Evolutionary conservation across 2,329 filamentous ascomycete species (phyloP).

Genomic region (Fusarium sp.): DNA sequence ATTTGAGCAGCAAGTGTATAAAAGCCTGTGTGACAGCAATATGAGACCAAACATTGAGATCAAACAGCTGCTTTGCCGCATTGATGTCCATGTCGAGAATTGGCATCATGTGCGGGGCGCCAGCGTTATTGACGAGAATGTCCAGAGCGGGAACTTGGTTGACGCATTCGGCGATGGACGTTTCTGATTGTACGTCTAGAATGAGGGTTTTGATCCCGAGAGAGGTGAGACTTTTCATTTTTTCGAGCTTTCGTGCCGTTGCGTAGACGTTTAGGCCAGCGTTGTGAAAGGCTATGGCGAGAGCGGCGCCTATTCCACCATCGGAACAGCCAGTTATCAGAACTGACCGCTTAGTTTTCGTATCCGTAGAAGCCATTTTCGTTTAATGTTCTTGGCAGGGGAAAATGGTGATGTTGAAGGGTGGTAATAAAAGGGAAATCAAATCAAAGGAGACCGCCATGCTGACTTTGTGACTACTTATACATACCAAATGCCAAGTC

Average conservation of each 20-base stretch:
- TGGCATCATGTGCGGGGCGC: conserved; percentile 6
- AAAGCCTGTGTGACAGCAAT: conserved; percentile 53
- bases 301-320: neutral
- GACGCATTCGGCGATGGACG: conserved; percentile 36
- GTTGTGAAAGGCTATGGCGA: neutral
- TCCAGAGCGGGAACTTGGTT: neutral
- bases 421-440: neutral
- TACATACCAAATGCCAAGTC: neutral
- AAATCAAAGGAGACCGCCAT: neutral
- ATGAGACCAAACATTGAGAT: conserved; percentile 54
- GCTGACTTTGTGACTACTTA: neutral
- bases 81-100: neutral
- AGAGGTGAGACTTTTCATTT: neutral
- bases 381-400: neutral
- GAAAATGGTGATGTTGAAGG: neutral
- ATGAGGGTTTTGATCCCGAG: neutral
- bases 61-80: conserved; percentile 46
- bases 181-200: conserved; percentile 2
- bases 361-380: neutral
- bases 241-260: neutral
- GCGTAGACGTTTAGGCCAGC: neutral
- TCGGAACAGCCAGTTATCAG: neutral
- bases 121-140: conserved; percentile 21
- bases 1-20: conserved; percentile 38
- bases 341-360: neutral